Base-by-base conservation (phyloP, 352 stramenopile genomes). In the Globisporangium canariense region DNA sequence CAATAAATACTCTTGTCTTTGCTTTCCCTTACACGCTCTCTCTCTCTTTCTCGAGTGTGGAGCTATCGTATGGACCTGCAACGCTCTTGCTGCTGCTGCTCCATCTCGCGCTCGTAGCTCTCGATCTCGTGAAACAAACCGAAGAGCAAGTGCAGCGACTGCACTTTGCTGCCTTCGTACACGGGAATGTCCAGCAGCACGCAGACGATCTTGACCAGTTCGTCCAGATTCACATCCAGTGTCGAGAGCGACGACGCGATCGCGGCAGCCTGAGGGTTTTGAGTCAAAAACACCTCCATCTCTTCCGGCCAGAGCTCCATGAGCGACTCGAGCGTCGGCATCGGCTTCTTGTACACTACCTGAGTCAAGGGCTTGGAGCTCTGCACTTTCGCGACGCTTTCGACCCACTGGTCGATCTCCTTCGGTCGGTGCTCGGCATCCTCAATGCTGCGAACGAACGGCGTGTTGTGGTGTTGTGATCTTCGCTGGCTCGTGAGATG, bases 121-220 rank as follows among this genome's bases (percentile, higher is more conserved):
- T 81, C 61, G 20, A 94, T 90, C 67, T 96, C 88, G 55, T 80
- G 63, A 64, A 93, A 98, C 30, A 98, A 67, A 8, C 84, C 92
- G 47, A 98, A 98, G 22, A 99, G 72, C 3, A 95, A 62, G 75
- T 98, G 93, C 30, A 98, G 76, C 43, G 86, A 94, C 65, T 98
- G 81, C 56, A 98, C 66, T 28, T 90, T 68, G n/a, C 83, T 77
- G 1, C 69, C 70, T 58, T 78, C 67, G 70, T 97, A 88, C 25
- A 98, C 88, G 7, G 96, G 95, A 43, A 99, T 97, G 66, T 98
- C 96, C 38, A 98, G 66, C 20, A 98, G 53, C 3, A 80, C 86
- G 63, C 94, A 98, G 25, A 97, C 75, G 25, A 98, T 71, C 40
- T 81, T 69, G 25, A 82, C 70, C 62, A 97, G 84, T 20, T 99